Evolutionary conservation across 441 rosid species (phyloP), one percentile per base, ranked within the genome.

Genomic region (Aleurites moluccanus): DNA sequence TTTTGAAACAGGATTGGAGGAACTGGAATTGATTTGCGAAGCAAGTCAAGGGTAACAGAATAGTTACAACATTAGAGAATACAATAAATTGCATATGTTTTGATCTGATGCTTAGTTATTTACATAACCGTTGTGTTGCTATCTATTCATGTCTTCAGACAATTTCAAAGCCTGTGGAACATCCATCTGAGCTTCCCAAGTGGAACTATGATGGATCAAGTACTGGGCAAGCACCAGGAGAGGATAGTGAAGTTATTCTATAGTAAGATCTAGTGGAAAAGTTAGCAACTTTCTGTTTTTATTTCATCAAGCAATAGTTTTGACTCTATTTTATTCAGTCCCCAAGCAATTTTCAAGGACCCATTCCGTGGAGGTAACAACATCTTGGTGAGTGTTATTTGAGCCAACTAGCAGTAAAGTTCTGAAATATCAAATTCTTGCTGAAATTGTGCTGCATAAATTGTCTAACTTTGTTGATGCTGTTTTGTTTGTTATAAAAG

Each of bases 181-280:
- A 93, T 82, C 98, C 97, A 23, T 93, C 98, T 42, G 98, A 95
- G 85, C 98, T 95, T 76, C 98, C 98, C 60, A 95, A 88, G 83
- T 91, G 98, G 99, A 95, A 93, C 86, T 95, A 89, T 67, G 99
- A 93, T 77, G 99, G 99, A 78, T 95, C 99, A 30, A 95, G 99
- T 78, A 95, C 99, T 0, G 99, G 98, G 75, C 98, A 93, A 77
- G 99, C 99, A 40, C 97, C 99, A 6, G 99, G 99, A 66, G 97
- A 95, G 45, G 98, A 95, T 57, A 95, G 99, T 86, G 99, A 93
- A 87, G 99, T 95, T 76, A 95, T 93, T 80, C 78, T 95, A 86
- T 93, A 88, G 99, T 95, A 90, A 91, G 97, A 78, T 70, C 67
- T 72, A 75, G 53, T 28, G 50, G 62, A 61, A 63, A 1, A 25